These are phyloP conservation scores for Nothopassalora personata DNA, from an alignment of 2,329 filamentous ascomycete genomes.

Conservation along the genomic window DNA sequence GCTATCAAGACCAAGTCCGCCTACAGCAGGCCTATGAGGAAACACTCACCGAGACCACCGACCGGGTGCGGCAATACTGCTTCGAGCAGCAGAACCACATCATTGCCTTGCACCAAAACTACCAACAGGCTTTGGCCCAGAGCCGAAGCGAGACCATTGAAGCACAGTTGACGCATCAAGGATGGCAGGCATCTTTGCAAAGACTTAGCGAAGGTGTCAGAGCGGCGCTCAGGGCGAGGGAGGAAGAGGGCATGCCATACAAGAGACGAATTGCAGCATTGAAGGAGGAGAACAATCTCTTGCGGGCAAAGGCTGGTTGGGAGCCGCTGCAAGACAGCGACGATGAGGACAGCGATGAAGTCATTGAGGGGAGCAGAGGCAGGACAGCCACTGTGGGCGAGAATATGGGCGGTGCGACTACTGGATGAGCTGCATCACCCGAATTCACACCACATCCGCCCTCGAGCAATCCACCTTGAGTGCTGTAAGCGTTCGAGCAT, in stretches of 20 bases:
- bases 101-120: slow-evolving; percentile 44
- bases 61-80: slow-evolving; percentile 30
- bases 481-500: background rate
- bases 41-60: slow-evolving; percentile 30
- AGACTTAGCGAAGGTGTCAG: slow-evolving; percentile 41
- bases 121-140: slow-evolving; percentile 40
- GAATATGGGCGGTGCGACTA: background rate
- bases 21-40: slow-evolving; percentile 38
- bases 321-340: slow-evolving; percentile 35
- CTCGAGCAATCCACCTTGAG: background rate
- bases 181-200: slow-evolving; percentile 45
- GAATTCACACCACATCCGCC: background rate
- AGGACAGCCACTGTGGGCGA: background rate
- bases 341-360: slow-evolving; percentile 34
- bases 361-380: background rate
- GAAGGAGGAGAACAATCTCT: slow-evolving; percentile 45
- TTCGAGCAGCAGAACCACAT: slow-evolving; percentile 41
- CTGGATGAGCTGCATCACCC: background rate
- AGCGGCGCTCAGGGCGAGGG: slow-evolving; percentile 35
- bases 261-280: slow-evolving; percentile 37
- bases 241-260: slow-evolving; percentile 34
- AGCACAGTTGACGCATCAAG: slow-evolving; percentile 43
- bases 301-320: slow-evolving; percentile 44
- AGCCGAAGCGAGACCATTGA: slow-evolving; percentile 42
- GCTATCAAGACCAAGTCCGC: slow-evolving; percentile 23